Evolutionary conservation across 2,329 filamentous ascomycete genomes (phyloP), one percentile per base, ranked within the genome.

Genomic region (Ascochyta lentis): DNA sequence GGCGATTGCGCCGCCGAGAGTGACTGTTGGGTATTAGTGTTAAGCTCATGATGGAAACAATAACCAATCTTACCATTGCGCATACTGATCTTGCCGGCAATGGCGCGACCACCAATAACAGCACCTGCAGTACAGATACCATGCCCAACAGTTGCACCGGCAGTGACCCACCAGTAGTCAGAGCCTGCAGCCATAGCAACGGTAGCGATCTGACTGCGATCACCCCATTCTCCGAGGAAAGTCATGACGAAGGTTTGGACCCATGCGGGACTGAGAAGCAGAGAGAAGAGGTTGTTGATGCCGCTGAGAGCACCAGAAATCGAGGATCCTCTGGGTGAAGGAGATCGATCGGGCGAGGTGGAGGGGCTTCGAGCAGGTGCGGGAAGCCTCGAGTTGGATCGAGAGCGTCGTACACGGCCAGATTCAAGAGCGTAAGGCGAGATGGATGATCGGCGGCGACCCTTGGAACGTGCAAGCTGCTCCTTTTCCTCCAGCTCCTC

Each of bases 201-300:
- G 0, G 95, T 99, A 22, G 95, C 95, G 69, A 99, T 98, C 79
- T 99, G 95, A 74, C 91, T 96, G 65, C 95, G 87, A 71, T 99
- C 95, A 54, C 95, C 95, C 95, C 95, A 99, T 76, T 99, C 95
- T 37, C 95, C 95, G 27, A 99, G 80, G 79, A 99, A 99, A 2
- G 95, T 99, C 95, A 99, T 99, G 67, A 96, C 86, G 73, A 99
- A 99, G 0, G 95, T 99, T 78, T 98, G 94, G 13, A 99, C 95
- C 95, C 95, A 99, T 0, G 93, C 95, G 1, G 95, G 95, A 76
- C 91, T 96, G 35, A 99, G 83, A 4, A 99, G 84, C 6, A 99
- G 82, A 10, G 91, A 92, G 60, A 92, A 86, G 4, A 99, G 85
- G 68, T 99, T 99, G 74, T 88, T 87, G 23, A 97, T 79, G 1